Base-by-base conservation (phyloP, 1,284 basidiomycete species). In the Mycena citricolor region DNA sequence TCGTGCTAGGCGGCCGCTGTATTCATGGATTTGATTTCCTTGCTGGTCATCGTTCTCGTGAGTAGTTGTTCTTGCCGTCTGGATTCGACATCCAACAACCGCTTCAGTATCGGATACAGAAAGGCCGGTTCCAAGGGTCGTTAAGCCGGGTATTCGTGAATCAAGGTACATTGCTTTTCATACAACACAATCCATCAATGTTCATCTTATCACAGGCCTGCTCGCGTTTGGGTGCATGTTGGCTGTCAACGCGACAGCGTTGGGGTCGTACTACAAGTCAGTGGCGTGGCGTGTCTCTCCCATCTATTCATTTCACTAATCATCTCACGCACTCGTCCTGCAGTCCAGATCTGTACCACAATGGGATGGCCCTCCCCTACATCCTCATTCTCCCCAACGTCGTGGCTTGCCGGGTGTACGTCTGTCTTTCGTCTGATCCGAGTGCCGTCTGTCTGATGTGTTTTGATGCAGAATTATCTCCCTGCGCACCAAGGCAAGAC, bases 11-110 rank as follows among this genome's bases (percentile, higher is more conserved):
- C 22, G 24, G 59, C 61, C 2, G 57, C 61, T 5, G 53, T 54
- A 1, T 39, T 61, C 14, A 67, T 65, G 64, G 65, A 67, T 33
- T 33, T 60, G 10, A 30, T 64, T 22, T 66, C 61, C 6, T 43
- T 66, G 37, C 38, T 42, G 6, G 47, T 61, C 16, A 63, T 66
- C n/a, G 38, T 61, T 12, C 30, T 61, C 44, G 68, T 66, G 47
- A 48, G 62, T 56, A 5, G 23, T 14, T 8, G 11, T 36, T 28
- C 21, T n/a, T n/a, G n/a, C n/a, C n/a, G n/a, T n/a, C n/a, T n/a
- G n/a, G n/a, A n/a, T n/a, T n/a, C n/a, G n/a, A n/a, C n/a, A n/a
- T n/a, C n/a, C n/a, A n/a, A n/a, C n/a, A 14, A 46, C 36, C 20
- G 4, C 11, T 10, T 20, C 44, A 67, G 66, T 53, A 64, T 44